These are phyloP conservation scores for Xylaria venustula DNA, from an alignment of 495 filamentous ascomycete genomes.

Conservation along the genomic window DNA sequence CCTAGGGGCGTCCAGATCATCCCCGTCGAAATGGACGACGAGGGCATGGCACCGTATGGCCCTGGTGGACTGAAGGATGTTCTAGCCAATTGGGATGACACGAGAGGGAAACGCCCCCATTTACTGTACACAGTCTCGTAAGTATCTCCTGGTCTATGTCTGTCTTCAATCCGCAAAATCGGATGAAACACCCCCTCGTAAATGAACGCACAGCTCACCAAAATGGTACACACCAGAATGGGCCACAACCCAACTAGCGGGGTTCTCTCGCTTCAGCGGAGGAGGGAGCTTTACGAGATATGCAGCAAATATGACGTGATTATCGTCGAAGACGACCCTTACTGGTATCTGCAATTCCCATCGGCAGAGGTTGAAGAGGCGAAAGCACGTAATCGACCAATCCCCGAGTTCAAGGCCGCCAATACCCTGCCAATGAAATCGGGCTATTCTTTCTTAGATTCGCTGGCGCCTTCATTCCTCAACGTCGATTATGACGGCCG, in stretches of 20 bases:
- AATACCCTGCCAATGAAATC: constrained; percentile 52
- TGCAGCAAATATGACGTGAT: constrained; percentile 86
- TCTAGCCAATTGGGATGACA: constrained; percentile 75
- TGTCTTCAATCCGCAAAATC: not conserved
- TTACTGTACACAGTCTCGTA: constrained; percentile 89
- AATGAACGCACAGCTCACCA: not conserved
- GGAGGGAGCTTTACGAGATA: constrained; percentile 74
- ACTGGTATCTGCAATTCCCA: constrained; percentile 92
- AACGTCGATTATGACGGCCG: constrained; percentile 78
- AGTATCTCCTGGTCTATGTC: constrained; percentile 32
- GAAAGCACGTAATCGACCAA: constrained; percentile 36
- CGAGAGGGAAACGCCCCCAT: constrained; percentile 71
- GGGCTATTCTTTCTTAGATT: constrained; percentile 77
- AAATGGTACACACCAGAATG: constrained; percentile 50
- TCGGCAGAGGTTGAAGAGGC: constrained; percentile 56
- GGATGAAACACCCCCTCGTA: not conserved
- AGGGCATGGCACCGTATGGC: constrained; percentile 70
- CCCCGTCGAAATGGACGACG: constrained; percentile 69
- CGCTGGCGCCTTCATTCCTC: constrained; percentile 74
- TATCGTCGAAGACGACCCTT: constrained; percentile 93
- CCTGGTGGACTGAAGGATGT: constrained; percentile 73
- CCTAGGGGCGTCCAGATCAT: constrained; percentile 72
- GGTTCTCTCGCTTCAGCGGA: constrained; percentile 65
- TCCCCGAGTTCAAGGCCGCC: constrained; percentile 19
- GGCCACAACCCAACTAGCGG: constrained; percentile 90